Conservation (phyloP, 2,329 filamentous ascomycete genomes). For the Graphilbum fragrans region DNA sequence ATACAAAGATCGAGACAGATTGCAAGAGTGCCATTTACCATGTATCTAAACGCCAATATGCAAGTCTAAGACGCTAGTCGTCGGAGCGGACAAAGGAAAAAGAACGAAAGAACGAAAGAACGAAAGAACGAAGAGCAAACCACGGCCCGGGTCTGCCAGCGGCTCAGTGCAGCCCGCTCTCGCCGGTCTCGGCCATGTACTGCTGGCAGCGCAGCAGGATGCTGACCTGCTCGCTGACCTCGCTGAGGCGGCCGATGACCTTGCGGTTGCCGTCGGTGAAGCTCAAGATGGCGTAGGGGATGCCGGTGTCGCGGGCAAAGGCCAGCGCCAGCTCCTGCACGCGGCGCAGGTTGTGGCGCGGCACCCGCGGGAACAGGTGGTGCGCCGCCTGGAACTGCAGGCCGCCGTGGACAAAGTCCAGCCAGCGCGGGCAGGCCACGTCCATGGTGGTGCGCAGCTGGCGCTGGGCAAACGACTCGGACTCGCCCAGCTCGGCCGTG, state of each 20-base stretch:
- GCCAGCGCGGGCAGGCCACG: conserved; percentile 58
- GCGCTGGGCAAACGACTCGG: conserved; percentile 56
- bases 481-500: conserved; percentile 48
- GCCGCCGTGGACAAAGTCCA: conserved; percentile 61
- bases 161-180: conserved; percentile 26
- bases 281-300: conserved; percentile 48
- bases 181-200: conserved; percentile 34
- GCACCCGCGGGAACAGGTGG: conserved; percentile 56
- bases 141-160: no score
- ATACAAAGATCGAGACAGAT: no score
- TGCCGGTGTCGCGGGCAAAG: conserved; percentile 52
- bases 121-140: no score
- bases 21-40: no score
- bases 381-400: conserved; percentile 64
- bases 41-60: no score
- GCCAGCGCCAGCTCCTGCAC: conserved; percentile 47
- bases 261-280: conserved; percentile 52
- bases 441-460: conserved; percentile 65
- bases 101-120: no score
- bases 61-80: no score
- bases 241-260: conserved; percentile 32
- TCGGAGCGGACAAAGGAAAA: no score
- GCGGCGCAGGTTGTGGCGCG: conserved; percentile 53
- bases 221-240: conserved; percentile 48
- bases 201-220: conserved; percentile 46